Percentiles rank a stretch among this genome's conserved stretches.
Conservation (phyloP, 1,284 basidiomycete genomes). For the Puccinia triticina region DNA sequence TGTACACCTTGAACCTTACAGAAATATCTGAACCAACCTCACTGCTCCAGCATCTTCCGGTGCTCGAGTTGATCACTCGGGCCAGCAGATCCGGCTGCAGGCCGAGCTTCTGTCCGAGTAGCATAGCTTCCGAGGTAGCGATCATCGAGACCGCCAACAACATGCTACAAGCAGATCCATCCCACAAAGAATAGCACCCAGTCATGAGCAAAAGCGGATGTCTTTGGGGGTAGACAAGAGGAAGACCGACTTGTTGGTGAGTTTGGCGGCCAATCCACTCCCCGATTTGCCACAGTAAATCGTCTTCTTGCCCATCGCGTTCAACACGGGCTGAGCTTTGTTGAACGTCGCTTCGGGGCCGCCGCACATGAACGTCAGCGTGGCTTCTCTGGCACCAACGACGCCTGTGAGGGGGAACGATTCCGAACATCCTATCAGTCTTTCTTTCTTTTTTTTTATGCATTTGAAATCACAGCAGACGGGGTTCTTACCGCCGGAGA, state of each 20-base stretch:
- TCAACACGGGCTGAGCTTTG: conserved; percentile 66
- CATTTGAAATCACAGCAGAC: conserved; percentile 14
- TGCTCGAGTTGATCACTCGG: conserved; percentile 79
- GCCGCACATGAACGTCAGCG: conserved; percentile 88
- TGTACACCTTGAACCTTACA: not conserved
- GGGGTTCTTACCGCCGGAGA: conserved; percentile 75
- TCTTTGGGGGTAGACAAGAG: not conserved
- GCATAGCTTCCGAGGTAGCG: conserved; percentile 73
- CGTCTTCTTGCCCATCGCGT: conserved; percentile 74
- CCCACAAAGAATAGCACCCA: no score
- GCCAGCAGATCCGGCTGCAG: conserved; percentile 74
- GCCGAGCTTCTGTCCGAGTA: conserved; percentile 76
- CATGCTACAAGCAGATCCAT: conserved; percentile 50
- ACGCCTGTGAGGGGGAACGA: conserved; percentile 66
- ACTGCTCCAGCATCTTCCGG: conserved; percentile 63
- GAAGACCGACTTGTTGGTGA: conserved; percentile 75
- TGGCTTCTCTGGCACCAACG: conserved; percentile 78
- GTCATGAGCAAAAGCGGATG: not conserved
- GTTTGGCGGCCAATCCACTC: conserved; percentile 81
- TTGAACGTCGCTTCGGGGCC: conserved; percentile 69
- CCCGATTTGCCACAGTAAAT: conserved; percentile 84
- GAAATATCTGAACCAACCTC: conserved; percentile 5
- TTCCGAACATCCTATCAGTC: not conserved
- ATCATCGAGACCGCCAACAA: conserved; percentile 58
- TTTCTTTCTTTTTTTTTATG: not conserved